Evolutionary conservation across 176 grass and related monocot species (phyloP).

Genomic region (Aechmea fasciata): DNA sequence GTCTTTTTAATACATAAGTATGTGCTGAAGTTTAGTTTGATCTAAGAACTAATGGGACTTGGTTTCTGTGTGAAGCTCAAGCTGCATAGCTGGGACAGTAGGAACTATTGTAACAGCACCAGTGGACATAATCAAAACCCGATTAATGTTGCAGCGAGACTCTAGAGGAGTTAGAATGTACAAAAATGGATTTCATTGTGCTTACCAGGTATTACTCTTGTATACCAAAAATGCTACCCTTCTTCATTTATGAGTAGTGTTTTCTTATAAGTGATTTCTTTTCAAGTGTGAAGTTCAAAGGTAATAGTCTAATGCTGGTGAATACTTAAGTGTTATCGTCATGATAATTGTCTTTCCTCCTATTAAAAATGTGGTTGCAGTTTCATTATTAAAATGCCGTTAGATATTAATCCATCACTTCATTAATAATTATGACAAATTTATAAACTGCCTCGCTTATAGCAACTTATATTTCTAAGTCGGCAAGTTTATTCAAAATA

Average conservation of each 20-base stretch:
- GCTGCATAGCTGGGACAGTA: conserved; percentile 78
- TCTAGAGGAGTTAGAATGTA: conserved; percentile 46
- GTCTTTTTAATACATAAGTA: conserved; percentile 19
- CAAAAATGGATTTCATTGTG: conserved; percentile 87
- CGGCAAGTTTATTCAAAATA: no score
- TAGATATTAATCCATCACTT: no score
- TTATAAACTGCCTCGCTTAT: no score
- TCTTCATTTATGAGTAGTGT: background rate
- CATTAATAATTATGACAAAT: no score
- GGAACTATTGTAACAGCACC: conserved; percentile 74
- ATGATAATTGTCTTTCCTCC: no score
- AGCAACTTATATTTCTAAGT: no score
- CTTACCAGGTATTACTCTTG: conserved; percentile 50
- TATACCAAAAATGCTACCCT: background rate
- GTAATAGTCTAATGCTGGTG: background rate
- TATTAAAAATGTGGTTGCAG: no score
- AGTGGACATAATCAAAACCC: conserved; percentile 91
- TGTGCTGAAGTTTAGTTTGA: background rate
- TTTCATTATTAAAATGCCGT: no score
- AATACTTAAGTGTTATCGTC: background rate
- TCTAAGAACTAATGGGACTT: conserved; percentile 13
- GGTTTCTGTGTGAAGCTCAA: conserved; percentile 59
- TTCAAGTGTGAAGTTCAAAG: background rate
- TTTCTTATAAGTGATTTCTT: background rate
- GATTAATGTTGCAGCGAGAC: conserved; percentile 78